phyloP scores from a whole-genome alignment of 179 eudicot species.

The Patellifolia procumbens region DNA sequence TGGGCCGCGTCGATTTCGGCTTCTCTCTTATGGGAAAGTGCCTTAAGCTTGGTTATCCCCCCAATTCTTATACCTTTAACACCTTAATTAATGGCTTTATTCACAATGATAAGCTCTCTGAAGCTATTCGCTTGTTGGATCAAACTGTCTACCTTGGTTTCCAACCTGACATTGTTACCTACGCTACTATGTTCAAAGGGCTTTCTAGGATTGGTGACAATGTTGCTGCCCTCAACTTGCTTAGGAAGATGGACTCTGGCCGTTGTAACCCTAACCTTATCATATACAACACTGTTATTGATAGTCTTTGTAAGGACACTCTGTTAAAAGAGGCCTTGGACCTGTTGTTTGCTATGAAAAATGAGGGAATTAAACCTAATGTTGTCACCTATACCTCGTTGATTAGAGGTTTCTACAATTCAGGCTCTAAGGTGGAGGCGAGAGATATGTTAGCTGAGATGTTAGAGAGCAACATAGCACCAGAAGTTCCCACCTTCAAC shows the following conservation, averaged over 20 bases:
- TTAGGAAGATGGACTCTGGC: not conserved
- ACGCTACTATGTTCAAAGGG: not conserved
- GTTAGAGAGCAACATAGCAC: not conserved
- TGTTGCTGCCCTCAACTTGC: not conserved
- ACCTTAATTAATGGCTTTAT: not conserved
- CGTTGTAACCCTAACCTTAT: not conserved
- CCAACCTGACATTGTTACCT: not conserved
- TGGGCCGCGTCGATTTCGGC: not conserved
- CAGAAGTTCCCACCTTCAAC: not conserved
- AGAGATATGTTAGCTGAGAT: not conserved
- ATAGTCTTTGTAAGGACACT: not conserved
- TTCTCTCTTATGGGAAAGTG: not conserved
- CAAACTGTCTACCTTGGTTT: not conserved
- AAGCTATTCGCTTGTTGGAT: not conserved
- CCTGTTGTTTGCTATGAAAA: not conserved
- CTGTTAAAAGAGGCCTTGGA: not conserved
- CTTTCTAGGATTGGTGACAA: not conserved
- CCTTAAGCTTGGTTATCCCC: not conserved
- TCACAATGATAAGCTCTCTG: not conserved
- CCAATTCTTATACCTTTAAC: not conserved
- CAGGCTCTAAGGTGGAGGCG: not conserved
- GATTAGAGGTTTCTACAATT: not conserved
- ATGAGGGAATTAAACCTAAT: not conserved
- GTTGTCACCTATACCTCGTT: slow-evolving; percentile 1
- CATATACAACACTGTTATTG: not conserved